Evolutionary conservation across 257 asterid genomes (phyloP).

Genomic region (Primulina eburnea): DNA sequence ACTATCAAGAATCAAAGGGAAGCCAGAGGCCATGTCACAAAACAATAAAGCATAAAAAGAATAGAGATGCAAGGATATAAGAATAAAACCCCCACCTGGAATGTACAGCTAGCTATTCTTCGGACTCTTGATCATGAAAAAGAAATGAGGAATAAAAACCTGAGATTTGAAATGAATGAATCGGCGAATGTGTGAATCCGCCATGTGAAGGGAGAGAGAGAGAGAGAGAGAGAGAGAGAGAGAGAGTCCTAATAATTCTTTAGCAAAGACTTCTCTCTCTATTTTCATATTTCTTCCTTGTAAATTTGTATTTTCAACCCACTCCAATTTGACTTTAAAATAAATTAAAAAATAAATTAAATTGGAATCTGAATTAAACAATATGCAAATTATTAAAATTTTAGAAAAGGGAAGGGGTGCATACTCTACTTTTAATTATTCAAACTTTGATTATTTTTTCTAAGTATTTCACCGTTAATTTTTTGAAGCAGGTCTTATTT

Average conservation of each 20-base stretch:
- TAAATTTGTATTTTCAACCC: not conserved
- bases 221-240: no score
- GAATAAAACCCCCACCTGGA: constrained; percentile 10
- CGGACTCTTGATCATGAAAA: constrained; percentile 5
- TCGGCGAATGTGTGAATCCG: constrained; percentile 33
- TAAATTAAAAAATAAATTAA: no score
- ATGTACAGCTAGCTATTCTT: not conserved
- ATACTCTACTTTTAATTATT: no score
- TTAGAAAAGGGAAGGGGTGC: no score
- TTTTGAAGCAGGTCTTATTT: no score
- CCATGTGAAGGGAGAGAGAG: constrained; percentile 32
- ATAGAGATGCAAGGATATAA: not conserved
- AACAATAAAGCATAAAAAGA: not conserved
- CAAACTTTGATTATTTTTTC: no score
- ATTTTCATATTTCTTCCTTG: constrained; percentile 11
- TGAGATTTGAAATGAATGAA: constrained; percentile 24
- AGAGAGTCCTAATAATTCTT: constrained; percentile 28
- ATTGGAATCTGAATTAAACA: no score
- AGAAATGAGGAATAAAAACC: constrained; percentile 9
- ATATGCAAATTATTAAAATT: no score
- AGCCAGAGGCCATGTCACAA: constrained; percentile 6
- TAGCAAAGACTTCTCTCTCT: constrained; percentile 35
- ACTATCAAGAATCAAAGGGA: constrained; percentile 6
- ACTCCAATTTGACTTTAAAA: constrained; percentile 14
- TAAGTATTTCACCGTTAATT: no score